phyloP scores from a whole-genome alignment of 2,329 filamentous ascomycete genomes.

The Periglandula ipomoeae region DNA sequence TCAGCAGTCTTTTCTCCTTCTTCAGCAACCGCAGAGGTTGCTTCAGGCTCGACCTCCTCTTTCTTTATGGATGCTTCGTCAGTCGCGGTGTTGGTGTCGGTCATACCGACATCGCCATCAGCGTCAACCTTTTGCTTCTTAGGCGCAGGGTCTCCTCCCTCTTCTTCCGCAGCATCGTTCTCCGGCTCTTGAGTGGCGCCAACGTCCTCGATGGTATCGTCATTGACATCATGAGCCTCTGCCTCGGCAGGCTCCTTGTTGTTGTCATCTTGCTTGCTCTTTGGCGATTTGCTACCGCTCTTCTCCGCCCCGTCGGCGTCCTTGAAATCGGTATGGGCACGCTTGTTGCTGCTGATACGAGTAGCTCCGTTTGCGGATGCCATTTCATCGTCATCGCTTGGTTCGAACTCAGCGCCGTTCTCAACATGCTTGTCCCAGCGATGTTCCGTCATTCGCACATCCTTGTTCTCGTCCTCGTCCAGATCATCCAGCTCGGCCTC shows the following conservation, averaged over 20 bases:
- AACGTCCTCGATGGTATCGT: constrained; percentile 37
- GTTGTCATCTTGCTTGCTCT: constrained; percentile 21
- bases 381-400: constrained; percentile 85
- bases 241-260: constrained; percentile 19
- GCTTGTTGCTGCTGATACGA: constrained; percentile 36
- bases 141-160: constrained; percentile 9
- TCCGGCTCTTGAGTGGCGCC: constrained; percentile 19
- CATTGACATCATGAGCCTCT: constrained; percentile 27
- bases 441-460: constrained; percentile 71
- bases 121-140: constrained; percentile 29
- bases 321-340: constrained; percentile 43
- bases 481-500: constrained; percentile 57
- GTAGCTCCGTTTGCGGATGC: constrained; percentile 63
- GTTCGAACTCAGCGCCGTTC: constrained; percentile 72
- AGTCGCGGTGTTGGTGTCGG: constrained; percentile 23
- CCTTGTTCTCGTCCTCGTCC: constrained; percentile 80
- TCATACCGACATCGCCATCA: constrained; percentile 45
- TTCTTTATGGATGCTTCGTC: constrained; percentile 28
- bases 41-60: constrained; percentile 27
- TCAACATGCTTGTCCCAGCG: constrained; percentile 72
- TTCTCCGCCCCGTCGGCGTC: constrained; percentile 32
- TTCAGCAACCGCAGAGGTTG: constrained; percentile 23
- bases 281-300: constrained; percentile 28
- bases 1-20: constrained; percentile 20
- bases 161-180: constrained; percentile 14